A percentile compares a stretch with the other conserved stretches of the same genome.
phyloP scores from a whole-genome alignment of 202 grass and related monocot genomes.

The Zizania palustris region DNA sequence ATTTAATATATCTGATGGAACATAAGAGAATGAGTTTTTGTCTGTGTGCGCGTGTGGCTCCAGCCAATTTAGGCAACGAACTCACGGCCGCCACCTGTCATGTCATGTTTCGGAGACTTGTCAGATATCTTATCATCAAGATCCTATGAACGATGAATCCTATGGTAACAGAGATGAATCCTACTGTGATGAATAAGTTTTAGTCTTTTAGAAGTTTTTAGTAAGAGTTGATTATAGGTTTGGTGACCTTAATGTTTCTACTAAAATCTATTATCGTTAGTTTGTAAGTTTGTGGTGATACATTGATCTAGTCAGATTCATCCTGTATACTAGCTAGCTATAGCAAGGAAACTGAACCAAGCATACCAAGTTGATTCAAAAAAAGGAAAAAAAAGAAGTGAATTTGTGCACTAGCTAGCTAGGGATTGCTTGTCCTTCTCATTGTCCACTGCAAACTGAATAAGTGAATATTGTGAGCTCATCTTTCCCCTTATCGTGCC shows the following conservation, averaged over 20 bases:
- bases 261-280: no score
- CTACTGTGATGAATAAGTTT: not conserved
- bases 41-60: not conserved
- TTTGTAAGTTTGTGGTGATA: no score
- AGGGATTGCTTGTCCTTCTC: slow-evolving; percentile 19
- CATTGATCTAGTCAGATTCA: no score
- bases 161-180: no score
- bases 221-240: not conserved
- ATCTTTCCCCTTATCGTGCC: slow-evolving; percentile 34
- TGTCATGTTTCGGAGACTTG: not conserved
- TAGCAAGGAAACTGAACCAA: not conserved
- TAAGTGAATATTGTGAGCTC: slow-evolving; percentile 37
- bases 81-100: slow-evolving; percentile 30
- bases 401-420: not conserved
- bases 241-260: no score
- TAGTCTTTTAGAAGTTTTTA: not conserved
- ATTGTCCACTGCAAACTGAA: slow-evolving; percentile 16
- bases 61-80: no score
- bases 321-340: not conserved
- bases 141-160: not conserved
- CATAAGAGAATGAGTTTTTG: not conserved
- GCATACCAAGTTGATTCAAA: not conserved
- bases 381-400: not conserved
- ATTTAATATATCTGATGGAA: not conserved
- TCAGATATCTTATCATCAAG: slow-evolving; percentile 19